Conservation (phyloP, 2,329 filamentous ascomycete genomes). For the Keithomyces neogunnii region DNA sequence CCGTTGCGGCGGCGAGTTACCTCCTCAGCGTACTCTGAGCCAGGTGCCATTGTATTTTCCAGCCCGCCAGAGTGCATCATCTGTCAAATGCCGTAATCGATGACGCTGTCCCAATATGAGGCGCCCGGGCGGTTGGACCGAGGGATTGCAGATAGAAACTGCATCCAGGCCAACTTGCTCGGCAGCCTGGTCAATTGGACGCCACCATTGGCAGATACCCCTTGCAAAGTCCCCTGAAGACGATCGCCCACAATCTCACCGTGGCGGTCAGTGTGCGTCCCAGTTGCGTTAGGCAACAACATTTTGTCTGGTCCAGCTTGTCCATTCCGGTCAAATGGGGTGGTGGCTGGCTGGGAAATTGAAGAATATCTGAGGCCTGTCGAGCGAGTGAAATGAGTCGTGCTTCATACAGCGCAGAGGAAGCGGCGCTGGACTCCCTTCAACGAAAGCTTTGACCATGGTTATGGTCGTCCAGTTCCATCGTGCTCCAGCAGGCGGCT, state of each 20-base stretch:
- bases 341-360: background rate
- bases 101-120: background rate
- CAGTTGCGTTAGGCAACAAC: background rate
- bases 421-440: no score
- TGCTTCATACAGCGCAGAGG: no score
- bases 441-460: no score
- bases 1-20: no score
- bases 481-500: no score
- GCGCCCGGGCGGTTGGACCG: background rate
- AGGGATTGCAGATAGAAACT: background rate
- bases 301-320: background rate
- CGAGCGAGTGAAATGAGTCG: no score
- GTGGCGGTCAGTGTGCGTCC: background rate
- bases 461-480: no score
- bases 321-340: background rate
- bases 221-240: background rate
- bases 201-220: background rate
- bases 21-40: background rate
- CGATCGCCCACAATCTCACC: background rate
- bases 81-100: background rate
- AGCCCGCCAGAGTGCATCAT: background rate
- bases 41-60: background rate
- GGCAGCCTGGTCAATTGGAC: background rate
- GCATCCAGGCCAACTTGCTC: background rate
- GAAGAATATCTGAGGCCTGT: background rate